Conservation (phyloP, 2,329 filamentous ascomycete genomes). For the Xylogone sp. region DNA sequence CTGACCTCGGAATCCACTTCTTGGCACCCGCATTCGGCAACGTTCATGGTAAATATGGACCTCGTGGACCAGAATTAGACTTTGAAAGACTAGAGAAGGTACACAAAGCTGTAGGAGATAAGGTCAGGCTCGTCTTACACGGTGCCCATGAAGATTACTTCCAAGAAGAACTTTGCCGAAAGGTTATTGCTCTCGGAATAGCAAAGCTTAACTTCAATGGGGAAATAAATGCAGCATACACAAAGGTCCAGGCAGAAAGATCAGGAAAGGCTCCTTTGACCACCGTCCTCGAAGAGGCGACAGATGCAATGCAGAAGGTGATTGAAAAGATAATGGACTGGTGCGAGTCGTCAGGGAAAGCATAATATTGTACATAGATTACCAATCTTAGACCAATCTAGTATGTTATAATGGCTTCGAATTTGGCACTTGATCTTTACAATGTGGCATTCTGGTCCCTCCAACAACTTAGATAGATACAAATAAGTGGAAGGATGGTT, state of each 20-base stretch:
- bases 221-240: slow-evolving; percentile 17
- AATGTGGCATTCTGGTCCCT: no score
- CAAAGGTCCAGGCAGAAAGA: slow-evolving; percentile 16
- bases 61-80: slow-evolving; percentile 58
- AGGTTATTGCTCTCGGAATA: background rate
- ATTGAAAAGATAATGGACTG: slow-evolving; percentile 22
- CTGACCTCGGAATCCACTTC: slow-evolving; percentile 68
- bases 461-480: no score
- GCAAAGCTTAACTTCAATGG: slow-evolving; percentile 1
- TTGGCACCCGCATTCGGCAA: slow-evolving; percentile 74
- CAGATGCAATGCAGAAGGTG: slow-evolving; percentile 15
- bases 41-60: slow-evolving; percentile 70
- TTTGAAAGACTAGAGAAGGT: slow-evolving; percentile 35
- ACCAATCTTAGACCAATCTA: no score
- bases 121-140: background rate
- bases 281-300: slow-evolving; percentile 20
- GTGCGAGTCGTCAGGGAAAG: slow-evolving; percentile 21
- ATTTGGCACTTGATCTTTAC: no score
- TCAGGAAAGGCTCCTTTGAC: slow-evolving; percentile 13
- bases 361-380: no score
- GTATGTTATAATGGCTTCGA: no score
- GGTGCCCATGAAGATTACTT: background rate
- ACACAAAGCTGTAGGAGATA: background rate
- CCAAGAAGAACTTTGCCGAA: background rate
- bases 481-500: no score